Evolutionary conservation across 352 stramenopile genomes (phyloP).

Genomic region (Phytophthora multivora): DNA sequence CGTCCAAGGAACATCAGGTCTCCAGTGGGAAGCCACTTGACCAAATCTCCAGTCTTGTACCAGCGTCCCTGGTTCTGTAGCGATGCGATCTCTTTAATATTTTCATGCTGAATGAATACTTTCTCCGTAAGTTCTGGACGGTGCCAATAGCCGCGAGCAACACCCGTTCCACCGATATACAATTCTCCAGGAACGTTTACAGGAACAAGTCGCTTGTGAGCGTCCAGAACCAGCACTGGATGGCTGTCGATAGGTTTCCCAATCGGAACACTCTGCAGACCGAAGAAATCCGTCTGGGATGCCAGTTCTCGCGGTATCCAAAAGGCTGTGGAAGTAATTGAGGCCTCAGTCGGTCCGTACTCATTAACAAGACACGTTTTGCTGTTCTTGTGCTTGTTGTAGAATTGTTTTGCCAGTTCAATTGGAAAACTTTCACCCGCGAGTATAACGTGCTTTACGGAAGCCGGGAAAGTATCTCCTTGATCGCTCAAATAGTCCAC

Average conservation of each 20-base stretch:
- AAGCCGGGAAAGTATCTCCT: constrained; percentile 35
- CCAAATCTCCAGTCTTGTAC: constrained; percentile 77
- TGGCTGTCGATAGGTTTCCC: constrained; percentile 57
- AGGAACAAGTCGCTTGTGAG: constrained; percentile 45
- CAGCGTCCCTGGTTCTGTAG: constrained; percentile 24
- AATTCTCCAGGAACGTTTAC: constrained; percentile 64
- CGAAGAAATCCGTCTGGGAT: constrained; percentile 5
- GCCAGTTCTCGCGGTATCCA: constrained; percentile 32
- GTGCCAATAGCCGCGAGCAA: constrained; percentile 71
- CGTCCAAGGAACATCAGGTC: constrained; percentile 71
- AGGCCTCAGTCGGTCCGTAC: constrained; percentile 59
- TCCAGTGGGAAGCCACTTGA: constrained; percentile 55
- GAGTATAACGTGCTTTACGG: constrained; percentile 46
- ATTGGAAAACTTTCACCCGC: constrained; percentile 52
- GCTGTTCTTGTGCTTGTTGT: constrained; percentile 29
- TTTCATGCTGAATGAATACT: constrained; percentile 24
- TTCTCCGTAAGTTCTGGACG: constrained; percentile 45
- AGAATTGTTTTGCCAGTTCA: constrained; percentile 52
- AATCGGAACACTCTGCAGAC: constrained; percentile 54
- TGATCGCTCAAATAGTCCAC: constrained; percentile 42
- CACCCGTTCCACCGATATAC: constrained; percentile 67
- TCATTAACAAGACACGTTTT: constrained; percentile 53
- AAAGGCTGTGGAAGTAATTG: constrained; percentile 55
- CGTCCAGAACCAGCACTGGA: constrained; percentile 54
- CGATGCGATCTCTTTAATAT: constrained; percentile 15